Evolutionary conservation across 2,329 filamentous ascomycete species (phyloP), one percentile per base, ranked within the genome.

Genomic region (Fusarium oxysporum): DNA sequence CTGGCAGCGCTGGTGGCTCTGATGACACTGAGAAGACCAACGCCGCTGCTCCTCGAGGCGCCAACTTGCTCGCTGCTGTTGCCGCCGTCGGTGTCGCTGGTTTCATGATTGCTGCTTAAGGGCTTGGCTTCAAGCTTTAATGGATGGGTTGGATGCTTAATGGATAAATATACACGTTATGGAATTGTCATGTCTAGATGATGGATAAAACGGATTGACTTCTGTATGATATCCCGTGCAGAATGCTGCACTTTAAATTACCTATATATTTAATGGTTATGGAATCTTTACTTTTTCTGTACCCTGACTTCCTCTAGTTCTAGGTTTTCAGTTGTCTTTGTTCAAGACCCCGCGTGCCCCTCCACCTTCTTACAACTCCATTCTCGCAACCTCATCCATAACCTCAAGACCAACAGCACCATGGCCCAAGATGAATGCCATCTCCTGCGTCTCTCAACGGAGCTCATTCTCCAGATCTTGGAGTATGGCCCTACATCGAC

Each of bases 151-250:
- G 21, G 21, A 5, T 23, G 30, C 30, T 21, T 59, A 41, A 19
- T 41, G n/a, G 19, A 19, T 23, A 11, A 23, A 28, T 21, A 30
- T 21, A 50, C n/a, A 37, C 40, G 6, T 47, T 32, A 44, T 8
- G 48, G 44, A 30, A 23, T n/a, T 38, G 8, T 28, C 25, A 45
- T 44, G 33, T 40, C 38, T 53, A 28, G 17, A 62, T 21, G 33
- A 45, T 44, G 25, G 58, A 47, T 45, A 30, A n/a, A 63, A 19
- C 51, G 44, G 37, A 25, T 53, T 69, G 30, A 35, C 40, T 68
- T 68, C 48, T 45, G n/a, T 23, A 69, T 69, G 58, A 69, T 69
- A 69, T 69, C 66, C 66, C 32, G 44, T 30, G 51, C 51, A 21
- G 8, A 32, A 48, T 25, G 14, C 38, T 64, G 50, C 50, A 65